These are phyloP conservation scores for Podila horticola DNA, from an alignment of 192 early-diverging fungal genomes.

Conservation along the genomic window DNA sequence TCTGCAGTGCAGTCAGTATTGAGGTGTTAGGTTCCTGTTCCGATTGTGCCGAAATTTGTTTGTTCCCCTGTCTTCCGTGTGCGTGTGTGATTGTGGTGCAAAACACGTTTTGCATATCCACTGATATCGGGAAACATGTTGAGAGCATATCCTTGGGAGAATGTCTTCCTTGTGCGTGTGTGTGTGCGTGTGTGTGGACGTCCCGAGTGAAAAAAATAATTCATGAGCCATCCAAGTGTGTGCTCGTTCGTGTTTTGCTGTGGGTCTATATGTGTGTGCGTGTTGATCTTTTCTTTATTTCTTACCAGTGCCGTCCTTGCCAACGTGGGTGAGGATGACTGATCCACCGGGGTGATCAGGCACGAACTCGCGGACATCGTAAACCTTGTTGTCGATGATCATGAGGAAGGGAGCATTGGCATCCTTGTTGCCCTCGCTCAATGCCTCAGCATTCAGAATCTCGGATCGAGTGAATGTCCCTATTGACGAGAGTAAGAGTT, in stretches of 20 bases:
- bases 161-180: not conserved
- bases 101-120: not conserved
- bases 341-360: slow-evolving; percentile 82
- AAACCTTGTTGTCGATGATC: slow-evolving; percentile 83
- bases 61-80: not conserved
- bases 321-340: slow-evolving; percentile 79
- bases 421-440: slow-evolving; percentile 41
- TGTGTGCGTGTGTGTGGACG: no score
- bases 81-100: not conserved
- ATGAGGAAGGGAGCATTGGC: slow-evolving; percentile 61
- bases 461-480: slow-evolving; percentile 49
- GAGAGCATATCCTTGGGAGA: not conserved
- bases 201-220: not conserved
- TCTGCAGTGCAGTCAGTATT: no score
- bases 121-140: not conserved
- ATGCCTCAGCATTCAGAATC: slow-evolving; percentile 39
- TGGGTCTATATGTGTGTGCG: no score
- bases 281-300: not conserved
- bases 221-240: not conserved
- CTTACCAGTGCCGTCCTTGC: slow-evolving; percentile 76
- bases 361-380: slow-evolving; percentile 82
- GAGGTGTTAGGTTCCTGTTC: no score
- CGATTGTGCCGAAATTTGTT: no score
- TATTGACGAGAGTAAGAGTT: slow-evolving; percentile 4
- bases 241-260: no score